Evolutionary conservation across 345 rosid genomes (phyloP).

Genomic region (Sapria himalayana): DNA sequence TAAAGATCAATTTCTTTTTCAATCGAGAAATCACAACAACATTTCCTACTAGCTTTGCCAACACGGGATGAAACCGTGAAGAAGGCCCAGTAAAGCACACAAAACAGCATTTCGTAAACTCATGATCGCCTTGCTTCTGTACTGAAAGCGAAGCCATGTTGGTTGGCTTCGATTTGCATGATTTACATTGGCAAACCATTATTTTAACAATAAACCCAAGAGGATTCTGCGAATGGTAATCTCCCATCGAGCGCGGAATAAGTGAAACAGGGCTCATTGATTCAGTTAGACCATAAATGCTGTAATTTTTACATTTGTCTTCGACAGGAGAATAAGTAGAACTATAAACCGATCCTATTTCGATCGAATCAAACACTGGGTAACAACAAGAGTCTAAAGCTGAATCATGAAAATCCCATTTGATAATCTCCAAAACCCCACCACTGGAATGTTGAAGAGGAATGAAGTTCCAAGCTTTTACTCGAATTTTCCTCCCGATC

Average conservation of each 20-base stretch:
- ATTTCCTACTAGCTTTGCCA: conserved; percentile 39
- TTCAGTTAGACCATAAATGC: conserved; percentile 35
- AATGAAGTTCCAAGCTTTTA: conserved; percentile 57
- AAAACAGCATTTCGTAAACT: conserved; percentile 21
- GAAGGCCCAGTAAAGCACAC: conserved; percentile 48
- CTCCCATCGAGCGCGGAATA: conserved; percentile 32
- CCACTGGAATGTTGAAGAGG: conserved; percentile 24
- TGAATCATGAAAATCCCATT: conserved; percentile 26
- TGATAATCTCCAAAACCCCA: conserved; percentile 65
- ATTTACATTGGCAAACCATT: conserved; percentile 37
- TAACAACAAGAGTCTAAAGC: conserved; percentile 10
- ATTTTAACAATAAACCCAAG: conserved; percentile 44
- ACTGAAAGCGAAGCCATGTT: conserved; percentile 1
- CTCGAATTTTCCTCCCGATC: conserved; percentile 26
- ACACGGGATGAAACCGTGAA: conserved; percentile 51
- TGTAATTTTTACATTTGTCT: conserved; percentile 18
- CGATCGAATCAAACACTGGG: conserved; percentile 22
- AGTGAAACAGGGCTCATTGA: conserved; percentile 45
- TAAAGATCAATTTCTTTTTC: conserved; percentile 46
- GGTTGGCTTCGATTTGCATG: conserved; percentile 13
- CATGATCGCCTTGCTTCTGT: conserved; percentile 9
- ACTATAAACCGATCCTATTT: conserved; percentile 14
- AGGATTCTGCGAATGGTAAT: conserved; percentile 14
- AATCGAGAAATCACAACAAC: conserved; percentile 25
- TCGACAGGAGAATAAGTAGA: conserved; percentile 2